Evolutionary conservation across 2,329 filamentous ascomycete genomes (phyloP).

Genomic region (Penicillium crustosum): DNA sequence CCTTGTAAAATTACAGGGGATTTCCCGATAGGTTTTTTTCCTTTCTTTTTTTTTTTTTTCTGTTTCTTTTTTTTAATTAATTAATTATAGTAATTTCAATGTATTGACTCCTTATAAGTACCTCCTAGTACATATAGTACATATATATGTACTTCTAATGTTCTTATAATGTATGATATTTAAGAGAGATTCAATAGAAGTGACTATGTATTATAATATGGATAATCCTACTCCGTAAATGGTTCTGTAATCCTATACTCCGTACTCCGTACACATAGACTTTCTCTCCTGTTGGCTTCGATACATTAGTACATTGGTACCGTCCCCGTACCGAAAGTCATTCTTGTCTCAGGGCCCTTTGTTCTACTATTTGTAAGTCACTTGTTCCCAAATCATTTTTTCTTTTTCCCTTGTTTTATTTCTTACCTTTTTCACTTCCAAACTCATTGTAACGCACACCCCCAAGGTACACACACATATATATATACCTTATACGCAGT

Average conservation of each 20-base stretch:
- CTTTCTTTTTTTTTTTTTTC: too few species aligned
- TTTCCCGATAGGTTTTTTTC: conserved; percentile 7
- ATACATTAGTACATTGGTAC: background rate
- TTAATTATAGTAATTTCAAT: background rate
- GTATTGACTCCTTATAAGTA: background rate
- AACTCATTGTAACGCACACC: background rate
- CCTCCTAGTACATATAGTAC: too few species aligned
- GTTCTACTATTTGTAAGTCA: background rate
- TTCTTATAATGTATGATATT: background rate
- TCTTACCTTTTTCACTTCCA: background rate
- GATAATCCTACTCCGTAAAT: background rate
- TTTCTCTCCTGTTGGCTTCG: background rate
- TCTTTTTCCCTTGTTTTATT: background rate
- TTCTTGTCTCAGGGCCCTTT: background rate
- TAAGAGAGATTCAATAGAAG: background rate
- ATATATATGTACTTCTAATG: background rate
- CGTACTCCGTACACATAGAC: too few species aligned
- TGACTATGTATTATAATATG: background rate
- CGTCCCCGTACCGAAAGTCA: background rate
- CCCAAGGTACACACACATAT: background rate
- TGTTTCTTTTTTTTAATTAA: background rate
- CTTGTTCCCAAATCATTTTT: background rate
- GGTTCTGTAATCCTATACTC: too few species aligned
- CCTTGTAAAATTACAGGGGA: conserved; percentile 24
- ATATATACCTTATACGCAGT: too few species aligned